Conservation (phyloP, 2,329 filamentous ascomycete genomes). For the Fusarium palustre region DNA sequence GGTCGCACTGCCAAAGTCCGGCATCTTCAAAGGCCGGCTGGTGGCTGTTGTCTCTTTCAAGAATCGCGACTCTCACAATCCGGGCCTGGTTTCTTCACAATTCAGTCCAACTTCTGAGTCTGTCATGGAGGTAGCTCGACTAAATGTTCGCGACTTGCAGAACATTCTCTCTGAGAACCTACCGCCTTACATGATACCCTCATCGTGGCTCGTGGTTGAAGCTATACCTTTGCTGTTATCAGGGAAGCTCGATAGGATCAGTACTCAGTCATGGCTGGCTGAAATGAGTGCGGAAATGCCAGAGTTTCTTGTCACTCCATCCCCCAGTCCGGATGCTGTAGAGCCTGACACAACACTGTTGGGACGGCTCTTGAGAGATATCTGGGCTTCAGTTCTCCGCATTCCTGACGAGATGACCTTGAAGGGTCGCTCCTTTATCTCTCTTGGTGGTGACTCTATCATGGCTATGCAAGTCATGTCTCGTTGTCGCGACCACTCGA, state of each 20-base stretch:
- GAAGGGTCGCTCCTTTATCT: conserved; percentile 52
- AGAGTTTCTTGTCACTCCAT: conserved; percentile 54
- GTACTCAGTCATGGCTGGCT: conserved; percentile 58
- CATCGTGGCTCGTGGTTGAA: conserved; percentile 24
- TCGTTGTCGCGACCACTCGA: conserved; percentile 48
- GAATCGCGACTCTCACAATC: neutral
- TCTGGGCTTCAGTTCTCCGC: conserved; percentile 59
- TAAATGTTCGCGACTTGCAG: conserved; percentile 4
- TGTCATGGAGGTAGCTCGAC: neutral
- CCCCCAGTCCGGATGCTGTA: conserved; percentile 28
- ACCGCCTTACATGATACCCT: conserved; percentile 38
- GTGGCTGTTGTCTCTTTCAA: conserved; percentile 32
- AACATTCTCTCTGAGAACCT: conserved; percentile 15
- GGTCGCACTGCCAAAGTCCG: conserved; percentile 52
- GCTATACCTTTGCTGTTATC: conserved; percentile 29
- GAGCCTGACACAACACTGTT: neutral
- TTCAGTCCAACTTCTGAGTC: neutral
- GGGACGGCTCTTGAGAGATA: conserved; percentile 28
- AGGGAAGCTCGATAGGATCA: conserved; percentile 43
- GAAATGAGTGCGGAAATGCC: conserved; percentile 54
- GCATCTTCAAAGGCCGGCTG: conserved; percentile 25
- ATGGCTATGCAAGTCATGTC: conserved; percentile 58
- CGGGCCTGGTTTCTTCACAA: neutral
- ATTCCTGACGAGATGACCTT: conserved; percentile 48
- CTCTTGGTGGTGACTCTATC: conserved; percentile 59